A percentile compares a stretch with the other conserved stretches of the same genome.
Evolutionary conservation across 768 basidiomycete genomes (phyloP).

Genomic region (Suillus luteus): DNA sequence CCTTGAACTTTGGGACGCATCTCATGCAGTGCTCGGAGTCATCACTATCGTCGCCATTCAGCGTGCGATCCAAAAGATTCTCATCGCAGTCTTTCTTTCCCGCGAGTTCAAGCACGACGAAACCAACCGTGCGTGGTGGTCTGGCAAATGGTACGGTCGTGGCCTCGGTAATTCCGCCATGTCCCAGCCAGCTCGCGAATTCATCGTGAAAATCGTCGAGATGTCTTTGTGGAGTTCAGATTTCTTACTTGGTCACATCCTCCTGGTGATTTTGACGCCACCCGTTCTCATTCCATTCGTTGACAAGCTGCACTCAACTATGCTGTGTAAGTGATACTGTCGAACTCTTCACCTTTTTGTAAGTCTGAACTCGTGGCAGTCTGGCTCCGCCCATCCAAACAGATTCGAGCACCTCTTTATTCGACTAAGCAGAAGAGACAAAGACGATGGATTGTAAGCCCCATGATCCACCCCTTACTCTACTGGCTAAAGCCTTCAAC

Average conservation of each 20-base stretch:
- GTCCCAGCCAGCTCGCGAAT: slow-evolving; percentile 96
- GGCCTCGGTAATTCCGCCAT: slow-evolving; percentile 89
- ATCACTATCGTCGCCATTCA: slow-evolving; percentile 90
- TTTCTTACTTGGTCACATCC: slow-evolving; percentile 82
- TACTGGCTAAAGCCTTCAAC: slow-evolving; percentile 12
- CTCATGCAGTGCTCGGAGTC: slow-evolving; percentile 92
- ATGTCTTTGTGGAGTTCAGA: slow-evolving; percentile 97
- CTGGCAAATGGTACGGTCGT: slow-evolving; percentile 96
- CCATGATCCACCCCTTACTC: slow-evolving; percentile 5
- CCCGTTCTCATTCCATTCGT: slow-evolving; percentile 84
- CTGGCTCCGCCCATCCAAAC: slow-evolving; percentile 95
- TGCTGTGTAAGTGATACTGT: slow-evolving; percentile 68
- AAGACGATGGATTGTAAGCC: slow-evolving; percentile 82
- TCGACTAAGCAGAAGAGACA: slow-evolving; percentile 93
- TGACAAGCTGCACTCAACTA: slow-evolving; percentile 89
- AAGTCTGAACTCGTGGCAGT: slow-evolving; percentile 45
- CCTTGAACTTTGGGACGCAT: slow-evolving; percentile 95
- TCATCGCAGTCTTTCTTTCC: slow-evolving; percentile 92
- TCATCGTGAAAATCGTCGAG: slow-evolving; percentile 97
- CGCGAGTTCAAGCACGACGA: slow-evolving; percentile 99
- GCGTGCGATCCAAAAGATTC: slow-evolving; percentile 89
- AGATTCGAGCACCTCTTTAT: slow-evolving; percentile 91
- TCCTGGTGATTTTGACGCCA: slow-evolving; percentile 85
- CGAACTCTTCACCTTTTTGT: slow-evolving; percentile 13
- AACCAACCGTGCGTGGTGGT: slow-evolving; percentile 99